Base-by-base conservation (phyloP, 306 rosid genomes). In the Quercus engelmannii region DNA sequence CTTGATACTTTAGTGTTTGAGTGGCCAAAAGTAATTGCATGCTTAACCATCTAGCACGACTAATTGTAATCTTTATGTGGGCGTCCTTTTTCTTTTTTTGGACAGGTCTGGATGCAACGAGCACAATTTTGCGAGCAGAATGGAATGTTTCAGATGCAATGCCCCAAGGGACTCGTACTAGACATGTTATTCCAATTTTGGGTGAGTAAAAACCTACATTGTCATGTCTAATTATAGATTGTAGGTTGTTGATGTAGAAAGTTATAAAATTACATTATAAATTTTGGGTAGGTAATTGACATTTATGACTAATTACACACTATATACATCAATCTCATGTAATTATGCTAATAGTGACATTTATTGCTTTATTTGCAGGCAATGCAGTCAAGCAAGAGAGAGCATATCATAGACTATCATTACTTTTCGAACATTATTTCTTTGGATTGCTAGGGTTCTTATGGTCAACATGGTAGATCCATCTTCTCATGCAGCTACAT, bases 91-190 rank as follows among this genome's bases (percentile, higher is more conserved):
- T 55, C 14, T 33, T 26, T 63, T 6, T 56, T 35, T 73, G 74
- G 69, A 56, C 86, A 95, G 99, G 90, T 86, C 82, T 55, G 98
- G 99, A 49, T 95, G 99, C 88, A 95, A 92, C 75, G 99, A 95
- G 73, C 99, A 95, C 86, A 95, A 95, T 89, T 95, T 95, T 74
- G 99, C 99, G 0, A 95, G 97, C 90, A 80, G 99, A 87, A 91
- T 89, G 88, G 99, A 95, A 78, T 95, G 99, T 63, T 95, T 92
- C 74, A 91, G 91, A 90, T 94, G 99, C 95, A 92, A 84, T 71
- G 99, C 99, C 41, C 99, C 99, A 55, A 92, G 95, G 83, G 99
- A 95, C 89, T 79, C 91, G 1, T 88, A 74, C 89, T 88, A 86
- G 86, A 74, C 31, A 79, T 79, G 76, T 74, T 33, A 80, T 49